Base-by-base conservation (phyloP, 2,329 filamentous ascomycete species). In the Fusarium equiseti region DNA sequence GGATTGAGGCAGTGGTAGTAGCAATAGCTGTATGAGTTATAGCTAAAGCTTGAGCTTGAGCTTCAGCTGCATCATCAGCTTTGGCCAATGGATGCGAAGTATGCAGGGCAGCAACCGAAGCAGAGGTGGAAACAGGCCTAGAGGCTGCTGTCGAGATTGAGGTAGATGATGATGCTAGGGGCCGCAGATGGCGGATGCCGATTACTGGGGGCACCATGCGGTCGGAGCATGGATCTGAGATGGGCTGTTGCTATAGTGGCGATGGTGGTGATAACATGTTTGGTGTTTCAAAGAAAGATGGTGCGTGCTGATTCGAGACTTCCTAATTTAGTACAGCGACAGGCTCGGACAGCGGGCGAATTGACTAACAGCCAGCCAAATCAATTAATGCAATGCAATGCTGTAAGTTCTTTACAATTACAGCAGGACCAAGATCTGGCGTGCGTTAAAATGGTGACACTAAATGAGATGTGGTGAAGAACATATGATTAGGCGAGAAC, bases 171-270 rank as follows among this genome's bases (percentile, higher is more conserved):
- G 61, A 63, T 56, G 71, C 61, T 55, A 75, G 71, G 68, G 73
- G 66, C 70, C 68, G 73, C 68, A 75, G 71, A 76, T 73, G 72
- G 72, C 73, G 63, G 69, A 66, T 71, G 58, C 71, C 68, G 56
- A 63, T 59, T 54, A 66, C 71, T 59, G 49, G 70, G 72, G 68
- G 58, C 70, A 72, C 73, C 74, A 76, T 76, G 63, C 66, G 70
- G 70, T 40, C 56, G 70, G 70, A 74, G 63, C 74, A 74, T 76
- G 54, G 71, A 74, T 69, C 63, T 66, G 71, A 67, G 66, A 73
- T 75, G 71, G 71, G 73, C 67, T 68, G 65, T 58, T 63, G 43
- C 43, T 57, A 56, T 54, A 51, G 63, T 56, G 49, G 54, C 49
- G 68, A 55, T 64, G 55, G 20, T 61, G 63, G 59, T 53, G 52